Evolutionary conservation across 2,329 filamentous ascomycete genomes (phyloP).

Genomic region (Pseudogymnoascus sp.): DNA sequence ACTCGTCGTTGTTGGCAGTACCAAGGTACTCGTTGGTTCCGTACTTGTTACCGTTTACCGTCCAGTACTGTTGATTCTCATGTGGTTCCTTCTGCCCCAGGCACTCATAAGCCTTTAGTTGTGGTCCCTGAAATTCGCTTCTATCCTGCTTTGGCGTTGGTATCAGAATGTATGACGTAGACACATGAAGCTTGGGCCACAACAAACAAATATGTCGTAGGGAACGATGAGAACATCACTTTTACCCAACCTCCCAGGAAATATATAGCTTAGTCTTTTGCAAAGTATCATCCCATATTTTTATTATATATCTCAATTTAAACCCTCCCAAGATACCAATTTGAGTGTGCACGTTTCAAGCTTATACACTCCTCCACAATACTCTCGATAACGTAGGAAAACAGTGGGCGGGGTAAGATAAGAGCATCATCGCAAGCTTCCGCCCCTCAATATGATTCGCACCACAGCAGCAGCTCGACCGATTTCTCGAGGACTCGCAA

Average conservation of each 20-base stretch:
- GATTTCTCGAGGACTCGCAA: conserved; percentile 25
- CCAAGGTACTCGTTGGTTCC: background rate
- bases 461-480: conserved; percentile 23
- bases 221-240: background rate
- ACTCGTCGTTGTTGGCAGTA: conserved; percentile 3
- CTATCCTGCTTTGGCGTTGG: background rate
- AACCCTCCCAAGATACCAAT: background rate
- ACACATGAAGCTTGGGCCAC: background rate
- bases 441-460: conserved; percentile 6
- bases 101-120: conserved; percentile 4
- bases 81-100: conserved; percentile 4
- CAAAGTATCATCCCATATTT: background rate
- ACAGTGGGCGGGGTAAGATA: background rate
- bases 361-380: background rate
- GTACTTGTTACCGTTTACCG: background rate
- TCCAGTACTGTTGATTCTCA: background rate
- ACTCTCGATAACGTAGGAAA: conserved; percentile 1
- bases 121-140: conserved; percentile 9
- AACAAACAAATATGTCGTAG: background rate
- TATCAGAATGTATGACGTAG: background rate
- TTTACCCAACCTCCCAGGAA: background rate
- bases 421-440: conserved; percentile 8
- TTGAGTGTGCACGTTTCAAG: background rate
- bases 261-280: conserved; percentile 3
- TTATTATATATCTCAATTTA: conserved; percentile 2